These are phyloP conservation scores for Ustilago hordei DNA, from an alignment of 1,284 basidiomycete genomes.

Conservation along the genomic window DNA sequence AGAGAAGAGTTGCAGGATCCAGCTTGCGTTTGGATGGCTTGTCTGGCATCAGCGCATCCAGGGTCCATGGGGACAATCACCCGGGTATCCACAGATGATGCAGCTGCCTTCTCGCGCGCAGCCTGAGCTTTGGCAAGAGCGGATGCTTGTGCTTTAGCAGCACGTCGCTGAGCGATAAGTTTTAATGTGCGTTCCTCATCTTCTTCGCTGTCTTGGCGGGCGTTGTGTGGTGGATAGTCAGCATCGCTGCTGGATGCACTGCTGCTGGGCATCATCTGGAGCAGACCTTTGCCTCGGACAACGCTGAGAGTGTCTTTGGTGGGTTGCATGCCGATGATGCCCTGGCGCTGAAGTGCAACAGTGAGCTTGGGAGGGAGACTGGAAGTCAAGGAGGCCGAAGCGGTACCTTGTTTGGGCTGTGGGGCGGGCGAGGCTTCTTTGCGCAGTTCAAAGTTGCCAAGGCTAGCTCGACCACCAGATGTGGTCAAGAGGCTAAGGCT, in stretches of 20 bases:
- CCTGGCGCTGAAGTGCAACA: conserved; percentile 42
- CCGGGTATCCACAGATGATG: background rate
- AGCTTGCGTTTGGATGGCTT: conserved; percentile 42
- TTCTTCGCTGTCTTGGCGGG: conserved; percentile 47
- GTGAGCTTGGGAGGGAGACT: conserved; percentile 47
- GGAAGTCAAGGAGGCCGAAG: conserved; percentile 25
- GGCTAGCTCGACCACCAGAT: conserved; percentile 50
- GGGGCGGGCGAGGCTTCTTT: conserved; percentile 19
- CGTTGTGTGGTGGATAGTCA: conserved; percentile 18
- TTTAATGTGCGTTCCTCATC: conserved; percentile 67
- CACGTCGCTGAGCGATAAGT: conserved; percentile 60
- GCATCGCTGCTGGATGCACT: conserved; percentile 55
- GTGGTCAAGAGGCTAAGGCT: conserved; percentile 55
- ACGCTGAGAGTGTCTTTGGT: conserved; percentile 7
- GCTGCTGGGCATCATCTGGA: conserved; percentile 65
- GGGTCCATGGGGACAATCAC: conserved; percentile 20
- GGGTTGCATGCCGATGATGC: conserved; percentile 46
- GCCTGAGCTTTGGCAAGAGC: conserved; percentile 29
- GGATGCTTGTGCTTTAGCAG: conserved; percentile 44
- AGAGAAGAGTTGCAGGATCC: conserved; percentile 7
- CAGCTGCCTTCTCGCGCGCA: conserved; percentile 19
- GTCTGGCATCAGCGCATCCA: conserved; percentile 45
- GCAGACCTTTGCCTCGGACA: conserved; percentile 30
- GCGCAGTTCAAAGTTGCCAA: conserved; percentile 34
- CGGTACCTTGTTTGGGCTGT: conserved; percentile 5